Base-by-base conservation (phyloP, 441 rosid species). In the Corymbia citriodora region DNA sequence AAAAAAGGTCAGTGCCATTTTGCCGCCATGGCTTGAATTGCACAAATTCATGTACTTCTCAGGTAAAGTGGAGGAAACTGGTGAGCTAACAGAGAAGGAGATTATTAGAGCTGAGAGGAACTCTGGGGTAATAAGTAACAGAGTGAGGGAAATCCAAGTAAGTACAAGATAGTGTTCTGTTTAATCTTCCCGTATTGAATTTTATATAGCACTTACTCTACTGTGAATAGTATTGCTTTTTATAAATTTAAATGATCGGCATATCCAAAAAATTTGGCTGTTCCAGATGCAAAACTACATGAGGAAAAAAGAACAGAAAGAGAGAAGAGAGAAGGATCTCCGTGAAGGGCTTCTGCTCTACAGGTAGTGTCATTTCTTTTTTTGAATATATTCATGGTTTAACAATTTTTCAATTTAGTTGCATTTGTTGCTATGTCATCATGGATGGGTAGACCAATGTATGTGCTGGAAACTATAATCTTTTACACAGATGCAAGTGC, bases 21-120 rank as follows among this genome's bases (percentile, higher is more conserved):
- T 36, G 36, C 68, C 9, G 36, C 68, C 11, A 9, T 87, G 7
- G 16, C 19, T 72, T 74, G 89, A 49, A 54, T 17, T 90, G 88
- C 82, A 72, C 25, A 16, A 27, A 29, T 74, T 83, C n/a, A 11
- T 88, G 88, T 50, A 53, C 89, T 92, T 93, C n/a, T 87, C 91
- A 96, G 99, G 99, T 91, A 96, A 94, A 79, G 88, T 88, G 57
- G 98, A 97, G 40, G 92, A 94, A 31, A 45, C 91, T 21, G 98
- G 99, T 57, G 99, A 96, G 89, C 63, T 97, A 88, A 93, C 99
- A 10, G 99, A 97, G 92, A 98, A 96, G 92, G 99, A 98, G 91
- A 96, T 98, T 29, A 98, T 98, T 50, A 96, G 98, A 93, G 97
- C 98, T 45, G 99, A 98, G 94, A 96, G 99, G 94, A 97, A 98